Base-by-base conservation (phyloP, 169 alveolate genomes). In the Theileria equi region DNA sequence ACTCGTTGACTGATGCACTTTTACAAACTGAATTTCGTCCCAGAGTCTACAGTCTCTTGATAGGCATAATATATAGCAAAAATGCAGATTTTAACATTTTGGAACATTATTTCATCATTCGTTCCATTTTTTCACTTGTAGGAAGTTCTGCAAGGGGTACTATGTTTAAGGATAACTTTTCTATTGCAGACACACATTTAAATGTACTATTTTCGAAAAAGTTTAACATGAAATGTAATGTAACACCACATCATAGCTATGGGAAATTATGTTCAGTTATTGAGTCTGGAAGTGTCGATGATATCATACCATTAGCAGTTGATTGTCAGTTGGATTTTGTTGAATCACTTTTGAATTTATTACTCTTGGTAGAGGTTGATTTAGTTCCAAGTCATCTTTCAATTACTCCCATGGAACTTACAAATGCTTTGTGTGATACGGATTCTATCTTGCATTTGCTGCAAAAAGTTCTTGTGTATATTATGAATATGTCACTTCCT, bases 311-410 rank as follows among this genome's bases (percentile, higher is more conserved):
- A 36, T 36, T 71, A 48, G 41, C 36, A 26, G 26, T 49, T 5
- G 3, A 31, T 8, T 59, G 74, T 59, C 58, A 60, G 31, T 36
- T 71, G 13, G 60, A 53, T 36, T 71, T 71, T 40, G 59, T 48
- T 40, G 82, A 71, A 60, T 55, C 67, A 5, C 21, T 71, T n/a
- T 41, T 71, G 36, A 61, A 71, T 41, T 16, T 71, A n/a, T n/a
- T 71, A n/a, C 32, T 68, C 19, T 13, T 59, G 38, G 44, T 60
- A 32, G 26, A 41, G 8, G 19, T 31, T 29, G 58, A 25, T 26
- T 28, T 38, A 3, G 0, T 31, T 34, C n/a, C n/a, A n/a, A 38
- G 25, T 5, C 45, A 2, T 2, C 21, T 61, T 29, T n/a, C 40
- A 40, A 28, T 71, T n/a, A 45, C 52, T 0, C 52, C 58, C 0